These are phyloP conservation scores for bread wheat (Triticum aestivum) DNA, from an alignment of 176 grass and related monocot species.

Conservation along the genomic window DNA sequence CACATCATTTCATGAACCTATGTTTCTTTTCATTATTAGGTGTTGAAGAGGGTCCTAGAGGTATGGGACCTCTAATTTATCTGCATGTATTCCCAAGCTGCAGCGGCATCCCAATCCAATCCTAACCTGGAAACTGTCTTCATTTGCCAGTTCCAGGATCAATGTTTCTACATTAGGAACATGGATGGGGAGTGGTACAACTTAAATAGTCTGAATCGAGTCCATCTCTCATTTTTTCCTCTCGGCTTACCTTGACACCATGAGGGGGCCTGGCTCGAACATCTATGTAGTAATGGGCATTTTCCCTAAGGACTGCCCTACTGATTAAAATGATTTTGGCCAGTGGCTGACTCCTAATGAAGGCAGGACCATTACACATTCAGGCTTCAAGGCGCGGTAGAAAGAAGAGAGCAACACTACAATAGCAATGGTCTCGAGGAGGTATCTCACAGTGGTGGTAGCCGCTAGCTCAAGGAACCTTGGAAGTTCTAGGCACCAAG, in stretches of 20 bases:
- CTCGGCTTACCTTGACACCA: constrained; percentile 46
- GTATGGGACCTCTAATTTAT: constrained; percentile 53
- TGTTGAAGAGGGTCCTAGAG: neutral
- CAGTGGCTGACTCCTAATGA: constrained; percentile 50
- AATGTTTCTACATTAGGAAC: constrained; percentile 55
- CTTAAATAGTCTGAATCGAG: constrained; percentile 15
- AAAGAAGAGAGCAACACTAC: neutral
- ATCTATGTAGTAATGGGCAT: constrained; percentile 46
- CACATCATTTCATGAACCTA: no score
- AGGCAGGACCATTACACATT: constrained; percentile 35
- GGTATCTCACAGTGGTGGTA: neutral
- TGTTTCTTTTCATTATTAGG: no score
- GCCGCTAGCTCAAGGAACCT: neutral
- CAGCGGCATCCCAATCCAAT: constrained; percentile 35
- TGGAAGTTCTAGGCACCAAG: no score
- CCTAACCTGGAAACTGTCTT: constrained; percentile 53
- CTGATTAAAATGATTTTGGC: constrained; percentile 21
- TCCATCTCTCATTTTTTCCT: constrained; percentile 48
- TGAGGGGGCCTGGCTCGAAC: constrained; percentile 41
- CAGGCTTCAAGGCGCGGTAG: constrained; percentile 7
- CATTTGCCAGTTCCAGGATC: constrained; percentile 49
- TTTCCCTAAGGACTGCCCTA: constrained; percentile 51
- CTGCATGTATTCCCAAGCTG: constrained; percentile 39
- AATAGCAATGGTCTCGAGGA: neutral
- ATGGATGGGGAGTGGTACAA: constrained; percentile 41